These are phyloP conservation scores for Pezicula carpinea DNA, from an alignment of 2,329 filamentous ascomycete species.

Conservation along the genomic window DNA sequence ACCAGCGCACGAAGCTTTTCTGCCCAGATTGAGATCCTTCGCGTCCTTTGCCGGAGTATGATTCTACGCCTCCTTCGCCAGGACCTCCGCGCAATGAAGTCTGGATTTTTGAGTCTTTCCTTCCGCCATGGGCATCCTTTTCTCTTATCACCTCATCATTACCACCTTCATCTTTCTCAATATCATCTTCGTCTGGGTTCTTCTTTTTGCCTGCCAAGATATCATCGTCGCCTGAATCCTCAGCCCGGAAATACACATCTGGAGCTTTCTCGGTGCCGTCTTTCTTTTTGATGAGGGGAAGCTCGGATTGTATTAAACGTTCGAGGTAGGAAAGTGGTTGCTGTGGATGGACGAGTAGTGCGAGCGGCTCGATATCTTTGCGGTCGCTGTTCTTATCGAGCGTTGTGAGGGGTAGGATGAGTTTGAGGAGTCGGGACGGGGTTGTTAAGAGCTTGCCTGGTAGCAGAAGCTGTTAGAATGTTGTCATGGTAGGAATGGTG, in stretches of 20 bases:
- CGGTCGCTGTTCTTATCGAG: constrained; percentile 53
- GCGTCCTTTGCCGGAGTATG: constrained; percentile 66
- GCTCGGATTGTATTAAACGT: constrained; percentile 80
- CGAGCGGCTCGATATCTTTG: constrained; percentile 76
- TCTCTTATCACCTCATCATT: constrained; percentile 34
- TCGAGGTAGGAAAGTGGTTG: constrained; percentile 90
- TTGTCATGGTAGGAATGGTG: background rate
- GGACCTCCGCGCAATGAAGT: constrained; percentile 40
- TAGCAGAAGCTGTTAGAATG: background rate
- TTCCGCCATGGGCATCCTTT: constrained; percentile 18
- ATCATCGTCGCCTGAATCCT: constrained; percentile 64
- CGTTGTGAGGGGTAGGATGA: constrained; percentile 70
- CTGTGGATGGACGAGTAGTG: constrained; percentile 80
- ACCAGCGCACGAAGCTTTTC: constrained; percentile 78
- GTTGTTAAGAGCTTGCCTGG: constrained; percentile 75
- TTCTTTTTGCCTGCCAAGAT: constrained; percentile 32
- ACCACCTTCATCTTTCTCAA: constrained; percentile 42
- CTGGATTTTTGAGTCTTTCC: constrained; percentile 39
- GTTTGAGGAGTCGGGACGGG: constrained; percentile 73
- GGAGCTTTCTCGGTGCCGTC: constrained; percentile 66
- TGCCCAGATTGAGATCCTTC: constrained; percentile 34
- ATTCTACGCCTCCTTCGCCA: constrained; percentile 58
- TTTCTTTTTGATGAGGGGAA: constrained; percentile 58
- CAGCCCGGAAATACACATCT: constrained; percentile 72
- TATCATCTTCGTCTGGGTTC: constrained; percentile 27